Evolutionary conservation across 2,329 filamentous ascomycete genomes (phyloP).

Genomic region (Penicillium sclerotigenum): DNA sequence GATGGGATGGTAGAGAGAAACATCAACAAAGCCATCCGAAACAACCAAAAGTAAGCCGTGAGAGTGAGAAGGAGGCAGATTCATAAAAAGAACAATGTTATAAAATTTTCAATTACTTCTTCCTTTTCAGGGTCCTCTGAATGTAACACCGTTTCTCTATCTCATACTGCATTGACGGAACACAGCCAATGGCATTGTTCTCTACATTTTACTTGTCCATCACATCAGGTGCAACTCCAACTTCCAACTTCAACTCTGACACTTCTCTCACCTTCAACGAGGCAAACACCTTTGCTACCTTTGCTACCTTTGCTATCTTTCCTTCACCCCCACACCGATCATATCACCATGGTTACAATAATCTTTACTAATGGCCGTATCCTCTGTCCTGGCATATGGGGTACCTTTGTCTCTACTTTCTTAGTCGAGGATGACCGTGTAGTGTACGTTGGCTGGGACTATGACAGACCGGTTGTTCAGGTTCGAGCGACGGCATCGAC

Average conservation of each 20-base stretch:
- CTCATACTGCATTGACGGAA: neutral
- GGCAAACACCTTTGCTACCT: too few species aligned
- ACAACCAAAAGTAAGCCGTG: neutral
- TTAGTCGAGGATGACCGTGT: slow-evolving; percentile 42
- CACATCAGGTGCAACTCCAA: neutral
- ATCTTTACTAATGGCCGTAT: slow-evolving; percentile 29
- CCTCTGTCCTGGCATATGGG: slow-evolving; percentile 12
- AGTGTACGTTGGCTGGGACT: slow-evolving; percentile 37
- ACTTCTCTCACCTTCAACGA: neutral
- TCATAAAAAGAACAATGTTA: neutral
- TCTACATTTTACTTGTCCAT: neutral
- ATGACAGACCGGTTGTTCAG: slow-evolving; percentile 20
- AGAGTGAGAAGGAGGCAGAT: neutral
- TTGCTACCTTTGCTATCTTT: neutral
- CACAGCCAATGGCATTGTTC: neutral
- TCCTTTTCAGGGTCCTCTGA: too few species aligned
- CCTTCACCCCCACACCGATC: too few species aligned
- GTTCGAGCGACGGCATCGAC: slow-evolving; percentile 16
- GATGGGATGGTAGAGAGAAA: neutral
- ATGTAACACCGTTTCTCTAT: neutral
- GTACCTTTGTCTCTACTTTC: slow-evolving; percentile 27
- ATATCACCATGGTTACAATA: slow-evolving; percentile 5
- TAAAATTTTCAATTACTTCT: too few species aligned
- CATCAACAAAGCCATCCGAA: neutral
- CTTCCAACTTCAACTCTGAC: neutral